Base-by-base conservation (phyloP, 2,329 filamentous ascomycete genomes). In the Botrytis deweyae region DNA sequence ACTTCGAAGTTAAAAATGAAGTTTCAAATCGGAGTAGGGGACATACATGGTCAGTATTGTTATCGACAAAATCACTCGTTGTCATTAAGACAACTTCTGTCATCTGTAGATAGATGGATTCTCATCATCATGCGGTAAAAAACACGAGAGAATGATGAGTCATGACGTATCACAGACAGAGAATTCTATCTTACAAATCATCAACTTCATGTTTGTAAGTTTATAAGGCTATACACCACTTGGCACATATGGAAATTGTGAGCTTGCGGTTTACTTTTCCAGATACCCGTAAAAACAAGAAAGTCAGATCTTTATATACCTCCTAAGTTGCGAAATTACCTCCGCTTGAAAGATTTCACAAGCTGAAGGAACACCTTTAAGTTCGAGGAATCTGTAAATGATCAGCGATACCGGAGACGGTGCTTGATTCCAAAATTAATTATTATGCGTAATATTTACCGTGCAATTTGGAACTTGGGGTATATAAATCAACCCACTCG, bases 381-480 rank as follows among this genome's bases (percentile, higher is more conserved):
- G 0, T 10, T 49, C 3, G 22, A 49, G 46, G 10, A 25, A 52
- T 4, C 25, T 52, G 10, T n/a, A 14, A n/a, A 6, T n/a, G 4
- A 52, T 4, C 5, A 14, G 9, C 1, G 1, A 52, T n/a, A 52
- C 2, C 10, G 12, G 1, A 52, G 25, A 52, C 0, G 3, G 25
- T n/a, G 25, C 25, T 0, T 52, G 4, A 14, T 14, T 29, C 29
- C 29, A 29, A 29, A 29, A 0, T 29, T 52, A 0, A 4, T 25
- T 14, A 1, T 25, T n/a, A 3, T 5, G 0, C 4, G 0, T 1
- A 7, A 7, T 7, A 1, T n/a, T 52, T n/a, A 7, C 49, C 4
- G 3, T 3, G 25, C 29, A 29, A 29, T n/a, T 9, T 4, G 10
- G 10, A 52, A 52, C 4, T 52, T 52, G 12, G 4, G 5, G 2